phyloP scores from a whole-genome alignment of 768 basidiomycete species.

The Strobilomyces confusus region DNA sequence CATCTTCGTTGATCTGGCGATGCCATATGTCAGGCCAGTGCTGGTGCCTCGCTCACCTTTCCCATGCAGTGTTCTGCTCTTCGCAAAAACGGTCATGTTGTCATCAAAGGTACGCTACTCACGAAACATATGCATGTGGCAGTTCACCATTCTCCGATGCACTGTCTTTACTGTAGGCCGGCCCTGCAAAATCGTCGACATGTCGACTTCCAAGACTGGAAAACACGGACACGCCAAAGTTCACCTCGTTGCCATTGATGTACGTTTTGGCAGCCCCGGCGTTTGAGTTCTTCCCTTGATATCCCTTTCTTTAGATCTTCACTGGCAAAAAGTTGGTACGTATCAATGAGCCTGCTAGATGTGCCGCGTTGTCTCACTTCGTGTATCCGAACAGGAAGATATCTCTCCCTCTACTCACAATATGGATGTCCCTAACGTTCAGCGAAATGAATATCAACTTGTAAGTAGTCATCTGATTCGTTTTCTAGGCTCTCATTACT shows the following conservation, averaged over 20 bases:
- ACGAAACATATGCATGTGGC: neutral
- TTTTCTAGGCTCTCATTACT: conserved; percentile 2
- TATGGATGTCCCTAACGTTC: conserved; percentile 98
- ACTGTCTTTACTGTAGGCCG: conserved; percentile 44
- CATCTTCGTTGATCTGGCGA: conserved; percentile 18
- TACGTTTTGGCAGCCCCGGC: conserved; percentile 40
- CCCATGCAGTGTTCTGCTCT: conserved; percentile 97
- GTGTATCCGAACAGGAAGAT: conserved; percentile 62
- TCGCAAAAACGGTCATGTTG: conserved; percentile 88
- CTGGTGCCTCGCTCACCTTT: conserved; percentile 75
- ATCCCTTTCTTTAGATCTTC: conserved; percentile 70
- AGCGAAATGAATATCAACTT: conserved; percentile 86
- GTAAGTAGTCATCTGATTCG: conserved; percentile 37
- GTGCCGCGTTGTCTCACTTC: neutral
- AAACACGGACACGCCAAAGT: conserved; percentile 99
- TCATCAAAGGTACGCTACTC: conserved; percentile 72
- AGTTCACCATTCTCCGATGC: neutral
- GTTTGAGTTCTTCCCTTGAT: conserved; percentile 6
- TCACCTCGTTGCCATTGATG: conserved; percentile 94
- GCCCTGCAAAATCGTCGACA: conserved; percentile 98
- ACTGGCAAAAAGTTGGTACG: conserved; percentile 93
- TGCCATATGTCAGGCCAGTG: conserved; percentile 46
- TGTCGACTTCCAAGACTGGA: conserved; percentile 99
- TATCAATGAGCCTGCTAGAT: neutral
- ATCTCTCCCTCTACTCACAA: conserved; percentile 98